Evolutionary conservation across 2,329 filamentous ascomycete species (phyloP).

Genomic region (Ascochyta rabiei): DNA sequence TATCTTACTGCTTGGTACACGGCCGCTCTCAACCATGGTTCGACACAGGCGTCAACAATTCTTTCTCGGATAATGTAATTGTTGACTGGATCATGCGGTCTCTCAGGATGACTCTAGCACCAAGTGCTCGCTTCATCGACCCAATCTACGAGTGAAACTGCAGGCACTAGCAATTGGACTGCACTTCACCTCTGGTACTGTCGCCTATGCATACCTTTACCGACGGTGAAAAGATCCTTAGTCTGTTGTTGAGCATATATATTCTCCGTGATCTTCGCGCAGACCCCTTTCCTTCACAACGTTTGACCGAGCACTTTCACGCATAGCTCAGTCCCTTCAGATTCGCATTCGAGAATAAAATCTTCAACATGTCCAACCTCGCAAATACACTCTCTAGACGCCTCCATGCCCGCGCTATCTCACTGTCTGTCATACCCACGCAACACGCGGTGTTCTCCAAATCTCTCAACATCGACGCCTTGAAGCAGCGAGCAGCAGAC

Average conservation of each 20-base stretch:
- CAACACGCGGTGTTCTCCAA: neutral
- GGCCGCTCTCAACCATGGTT: neutral
- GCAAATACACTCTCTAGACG: neutral
- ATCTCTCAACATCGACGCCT: neutral
- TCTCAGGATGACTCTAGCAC: neutral
- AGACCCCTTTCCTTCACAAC: no score
- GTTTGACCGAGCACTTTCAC: neutral
- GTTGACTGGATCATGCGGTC: neutral
- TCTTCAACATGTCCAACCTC: neutral
- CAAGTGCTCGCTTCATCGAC: no score
- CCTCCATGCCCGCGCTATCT: neutral
- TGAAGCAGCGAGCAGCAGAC: slow-evolving; percentile 1
- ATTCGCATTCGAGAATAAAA: neutral
- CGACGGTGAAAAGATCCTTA: no score
- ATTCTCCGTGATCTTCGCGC: no score
- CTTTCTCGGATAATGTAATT: no score
- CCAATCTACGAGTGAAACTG: no score
- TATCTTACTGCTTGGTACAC: neutral
- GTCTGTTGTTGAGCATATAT: no score
- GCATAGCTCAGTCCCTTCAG: neutral
- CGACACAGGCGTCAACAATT: neutral
- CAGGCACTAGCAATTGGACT: neutral
- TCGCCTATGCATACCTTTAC: no score
- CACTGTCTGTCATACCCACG: neutral
- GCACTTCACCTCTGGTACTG: neutral